Evolutionary conservation across 2,329 filamentous ascomycete species (phyloP).

Genomic region (Trichoderma arundinaceum): DNA sequence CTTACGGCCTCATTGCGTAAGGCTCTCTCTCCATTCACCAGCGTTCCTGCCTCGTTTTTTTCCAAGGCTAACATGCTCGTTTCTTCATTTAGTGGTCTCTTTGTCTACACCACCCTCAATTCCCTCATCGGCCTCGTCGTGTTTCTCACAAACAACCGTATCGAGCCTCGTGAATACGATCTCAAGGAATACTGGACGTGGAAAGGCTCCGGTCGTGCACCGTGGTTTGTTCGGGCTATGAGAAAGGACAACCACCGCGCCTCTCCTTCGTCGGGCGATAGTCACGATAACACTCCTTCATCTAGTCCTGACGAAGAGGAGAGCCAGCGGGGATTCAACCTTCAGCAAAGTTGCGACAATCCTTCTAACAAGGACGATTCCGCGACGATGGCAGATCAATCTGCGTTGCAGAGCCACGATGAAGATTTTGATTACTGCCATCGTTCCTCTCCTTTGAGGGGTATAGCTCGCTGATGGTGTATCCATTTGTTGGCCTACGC

Average conservation of each 20-base stretch:
- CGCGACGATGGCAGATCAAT: conserved; percentile 6
- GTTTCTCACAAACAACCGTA: conserved; percentile 48
- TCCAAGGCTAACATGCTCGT: neutral
- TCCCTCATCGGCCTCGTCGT: conserved; percentile 54
- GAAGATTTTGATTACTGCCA: neutral
- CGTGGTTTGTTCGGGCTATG: conserved; percentile 54
- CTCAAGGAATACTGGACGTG: conserved; percentile 63
- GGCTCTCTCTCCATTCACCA: conserved; percentile 38
- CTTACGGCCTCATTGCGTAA: conserved; percentile 76
- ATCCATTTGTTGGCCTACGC: neutral
- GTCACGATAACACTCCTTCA: conserved; percentile 1
- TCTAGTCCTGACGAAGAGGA: conserved; percentile 25
- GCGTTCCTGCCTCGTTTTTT: neutral
- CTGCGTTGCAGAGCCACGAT: conserved; percentile 36
- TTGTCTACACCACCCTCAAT: conserved; percentile 60
- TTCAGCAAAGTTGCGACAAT: conserved; percentile 2
- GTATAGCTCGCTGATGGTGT: conserved; percentile 11
- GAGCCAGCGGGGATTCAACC: conserved; percentile 27
- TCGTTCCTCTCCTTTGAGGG: conserved; percentile 2
- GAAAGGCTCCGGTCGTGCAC: conserved; percentile 54
- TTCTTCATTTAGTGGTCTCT: conserved; percentile 52
- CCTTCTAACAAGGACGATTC: conserved; percentile 38
- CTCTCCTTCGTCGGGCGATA: neutral
- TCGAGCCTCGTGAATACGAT: conserved; percentile 59
- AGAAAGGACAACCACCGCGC: conserved; percentile 31